A percentile compares a stretch with the other conserved stretches of the same genome.
Evolutionary conservation across 2,329 filamentous ascomycete species (phyloP).

Genomic region (Leptographium lundbergii): DNA sequence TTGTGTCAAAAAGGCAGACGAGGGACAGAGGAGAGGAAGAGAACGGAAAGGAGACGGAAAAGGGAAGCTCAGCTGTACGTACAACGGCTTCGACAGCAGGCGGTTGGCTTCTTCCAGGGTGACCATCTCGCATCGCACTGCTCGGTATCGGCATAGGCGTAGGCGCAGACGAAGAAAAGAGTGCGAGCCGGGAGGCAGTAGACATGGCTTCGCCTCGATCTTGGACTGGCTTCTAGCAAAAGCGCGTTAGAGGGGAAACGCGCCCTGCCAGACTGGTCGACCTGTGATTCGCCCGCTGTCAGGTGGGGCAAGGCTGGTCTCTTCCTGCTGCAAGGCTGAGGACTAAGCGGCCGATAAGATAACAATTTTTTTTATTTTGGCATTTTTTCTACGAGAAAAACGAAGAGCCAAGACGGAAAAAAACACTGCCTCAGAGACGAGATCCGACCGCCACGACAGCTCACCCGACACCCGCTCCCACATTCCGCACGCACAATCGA

Average conservation of each 20-base stretch:
- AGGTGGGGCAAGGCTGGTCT: slow-evolving; percentile 2
- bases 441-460: neutral
- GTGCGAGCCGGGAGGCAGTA: neutral
- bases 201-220: too few species aligned
- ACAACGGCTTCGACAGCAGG: slow-evolving; percentile 38
- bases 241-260: neutral
- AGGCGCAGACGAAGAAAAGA: neutral
- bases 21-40: neutral
- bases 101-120: slow-evolving; percentile 28
- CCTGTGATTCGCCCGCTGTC: neutral
- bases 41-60: neutral
- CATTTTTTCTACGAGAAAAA: neutral
- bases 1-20: slow-evolving; percentile 8
- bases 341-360: neutral
- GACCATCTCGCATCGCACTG: slow-evolving; percentile 23
- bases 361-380: neutral
- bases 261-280: neutral
- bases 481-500: neutral
- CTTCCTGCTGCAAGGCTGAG: neutral
- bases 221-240: neutral
- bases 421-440: neutral
- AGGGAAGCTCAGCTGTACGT: slow-evolving; percentile 13
- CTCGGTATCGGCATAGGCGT: neutral
- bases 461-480: neutral
- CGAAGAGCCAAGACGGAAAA: neutral